phyloP scores from a whole-genome alignment of 2,329 filamentous ascomycete genomes.

The Xylariaceae sp. region DNA sequence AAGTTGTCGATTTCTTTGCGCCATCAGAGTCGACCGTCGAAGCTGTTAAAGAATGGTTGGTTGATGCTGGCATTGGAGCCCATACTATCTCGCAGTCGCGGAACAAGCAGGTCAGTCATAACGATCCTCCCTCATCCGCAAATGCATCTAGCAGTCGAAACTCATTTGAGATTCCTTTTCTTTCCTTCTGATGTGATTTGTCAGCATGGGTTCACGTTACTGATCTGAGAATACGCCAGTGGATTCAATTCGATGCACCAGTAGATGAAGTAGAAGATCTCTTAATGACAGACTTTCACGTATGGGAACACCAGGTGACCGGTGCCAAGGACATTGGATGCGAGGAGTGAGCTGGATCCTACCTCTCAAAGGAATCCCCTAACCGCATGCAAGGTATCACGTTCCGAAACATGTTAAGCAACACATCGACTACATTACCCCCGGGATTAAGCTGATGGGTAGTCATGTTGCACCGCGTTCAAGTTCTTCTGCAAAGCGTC shows the following conservation, averaged over 20 bases:
- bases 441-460: constrained; percentile 49
- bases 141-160: neutral
- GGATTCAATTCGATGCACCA: constrained; percentile 43
- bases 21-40: constrained; percentile 34
- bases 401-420: constrained; percentile 44
- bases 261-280: constrained; percentile 38
- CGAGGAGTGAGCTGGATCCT: constrained; percentile 26
- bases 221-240: constrained; percentile 28
- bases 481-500: constrained; percentile 18
- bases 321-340: constrained; percentile 38
- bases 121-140: neutral
- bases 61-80: constrained; percentile 29
- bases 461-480: constrained; percentile 18
- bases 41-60: constrained; percentile 38
- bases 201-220: neutral
- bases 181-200: neutral
- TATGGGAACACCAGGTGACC: constrained; percentile 38
- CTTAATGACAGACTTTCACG: constrained; percentile 39
- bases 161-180: neutral
- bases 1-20: constrained; percentile 39
- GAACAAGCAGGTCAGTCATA: constrained; percentile 24
- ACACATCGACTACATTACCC: constrained; percentile 57
- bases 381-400: constrained; percentile 43
- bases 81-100: constrained; percentile 33
- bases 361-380: neutral